Evolutionary conservation across 129 eudicot genomes (phyloP).

Genomic region (Helianthus tuberosus): DNA sequence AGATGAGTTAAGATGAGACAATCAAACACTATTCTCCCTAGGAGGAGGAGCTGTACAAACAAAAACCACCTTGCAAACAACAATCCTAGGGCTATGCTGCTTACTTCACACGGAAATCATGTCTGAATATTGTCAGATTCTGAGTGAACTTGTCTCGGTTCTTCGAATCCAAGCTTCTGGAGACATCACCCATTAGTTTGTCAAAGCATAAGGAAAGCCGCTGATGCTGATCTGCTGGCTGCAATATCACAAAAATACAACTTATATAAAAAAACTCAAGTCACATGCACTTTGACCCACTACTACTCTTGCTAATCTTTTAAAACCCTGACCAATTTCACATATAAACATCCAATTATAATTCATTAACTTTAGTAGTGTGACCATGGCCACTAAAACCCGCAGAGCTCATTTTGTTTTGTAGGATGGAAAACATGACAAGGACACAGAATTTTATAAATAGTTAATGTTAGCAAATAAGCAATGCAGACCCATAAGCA

Average conservation of each 20-base stretch:
- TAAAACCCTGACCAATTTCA: too few relatives aligned
- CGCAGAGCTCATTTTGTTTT: too few relatives aligned
- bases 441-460: too few relatives aligned
- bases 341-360: too few relatives aligned
- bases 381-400: too few relatives aligned
- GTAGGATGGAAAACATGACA: too few relatives aligned
- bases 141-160: constrained; percentile 96
- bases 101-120: constrained; percentile 87
- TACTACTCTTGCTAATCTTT: too few relatives aligned
- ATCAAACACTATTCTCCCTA: constrained; percentile 20
- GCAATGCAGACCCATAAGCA: background rate
- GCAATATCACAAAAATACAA: constrained; percentile 41
- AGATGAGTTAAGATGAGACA: constrained; percentile 1
- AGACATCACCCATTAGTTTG: constrained; percentile 81
- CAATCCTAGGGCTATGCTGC: constrained; percentile 18
- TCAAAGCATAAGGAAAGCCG: constrained; percentile 89
- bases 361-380: too few relatives aligned
- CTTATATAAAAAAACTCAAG: background rate
- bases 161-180: constrained; percentile 88
- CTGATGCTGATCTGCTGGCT: constrained; percentile 92
- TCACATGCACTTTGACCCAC: background rate
- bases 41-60: constrained; percentile 16
- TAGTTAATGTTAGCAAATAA: too few relatives aligned
- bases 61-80: constrained; percentile 23
- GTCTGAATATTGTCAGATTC: constrained; percentile 73